phyloP scores from a whole-genome alignment of 2,329 filamentous ascomycete genomes.

The Cytospora paraplurivora region DNA sequence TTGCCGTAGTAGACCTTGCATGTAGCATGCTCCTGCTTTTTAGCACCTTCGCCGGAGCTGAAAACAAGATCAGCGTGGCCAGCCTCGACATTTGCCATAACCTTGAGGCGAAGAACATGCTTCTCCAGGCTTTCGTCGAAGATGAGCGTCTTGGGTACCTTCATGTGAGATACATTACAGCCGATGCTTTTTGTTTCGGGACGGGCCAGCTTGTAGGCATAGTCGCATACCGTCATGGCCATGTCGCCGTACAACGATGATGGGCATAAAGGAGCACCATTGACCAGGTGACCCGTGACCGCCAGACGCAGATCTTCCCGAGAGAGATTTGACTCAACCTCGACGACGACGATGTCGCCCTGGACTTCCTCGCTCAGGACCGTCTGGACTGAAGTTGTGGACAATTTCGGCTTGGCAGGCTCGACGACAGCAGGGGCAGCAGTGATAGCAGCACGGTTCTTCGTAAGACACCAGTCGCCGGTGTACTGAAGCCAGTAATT shows the following conservation, averaged over 20 bases:
- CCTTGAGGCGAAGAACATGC: slow-evolving; percentile 64
- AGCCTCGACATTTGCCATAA: slow-evolving; percentile 58
- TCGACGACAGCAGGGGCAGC: slow-evolving; percentile 36
- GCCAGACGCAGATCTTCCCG: slow-evolving; percentile 62
- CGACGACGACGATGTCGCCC: slow-evolving; percentile 58
- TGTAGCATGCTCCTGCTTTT: slow-evolving; percentile 61
- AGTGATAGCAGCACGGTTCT: slow-evolving; percentile 59
- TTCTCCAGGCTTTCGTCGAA: slow-evolving; percentile 47
- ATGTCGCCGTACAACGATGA: slow-evolving; percentile 56
- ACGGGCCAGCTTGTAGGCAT: slow-evolving; percentile 65
- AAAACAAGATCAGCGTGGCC: slow-evolving; percentile 59
- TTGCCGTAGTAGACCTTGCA: slow-evolving; percentile 65
- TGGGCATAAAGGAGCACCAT: slow-evolving; percentile 66
- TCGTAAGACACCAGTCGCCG: slow-evolving; percentile 72
- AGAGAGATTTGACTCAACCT: slow-evolving; percentile 67
- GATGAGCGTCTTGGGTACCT: slow-evolving; percentile 71
- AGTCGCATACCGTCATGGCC: slow-evolving; percentile 60
- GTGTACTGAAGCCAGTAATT: slow-evolving; percentile 67
- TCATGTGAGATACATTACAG: slow-evolving; percentile 67
- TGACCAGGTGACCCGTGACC: slow-evolving; percentile 67
- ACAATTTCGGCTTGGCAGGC: slow-evolving; percentile 57
- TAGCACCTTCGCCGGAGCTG: slow-evolving; percentile 60
- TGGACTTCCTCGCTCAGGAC: slow-evolving; percentile 65
- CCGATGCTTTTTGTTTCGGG: slow-evolving; percentile 59
- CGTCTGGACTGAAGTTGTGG: slow-evolving; percentile 66